Conservation (phyloP, 345 rosid species). For the Turnera subulata region DNA sequence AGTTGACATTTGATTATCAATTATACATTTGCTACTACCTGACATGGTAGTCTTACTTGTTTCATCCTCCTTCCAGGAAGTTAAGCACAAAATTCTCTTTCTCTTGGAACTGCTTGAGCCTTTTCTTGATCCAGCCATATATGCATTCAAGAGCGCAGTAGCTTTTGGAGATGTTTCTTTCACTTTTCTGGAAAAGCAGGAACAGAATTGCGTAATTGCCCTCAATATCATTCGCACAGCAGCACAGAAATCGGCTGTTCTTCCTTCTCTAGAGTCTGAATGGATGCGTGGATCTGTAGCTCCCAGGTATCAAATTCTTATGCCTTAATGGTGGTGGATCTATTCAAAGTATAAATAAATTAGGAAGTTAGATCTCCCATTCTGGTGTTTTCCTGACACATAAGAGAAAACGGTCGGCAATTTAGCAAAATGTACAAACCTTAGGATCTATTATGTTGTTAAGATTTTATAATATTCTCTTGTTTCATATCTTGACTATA, state of each 20-base stretch:
- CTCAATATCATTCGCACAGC: constrained; percentile 69
- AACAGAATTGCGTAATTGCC: constrained; percentile 49
- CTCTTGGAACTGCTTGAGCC: constrained; percentile 84
- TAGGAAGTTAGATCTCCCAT: too few relatives aligned
- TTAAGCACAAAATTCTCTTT: constrained; percentile 73
- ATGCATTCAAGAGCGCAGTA: constrained; percentile 45
- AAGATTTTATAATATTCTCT: neutral
- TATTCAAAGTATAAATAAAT: too few relatives aligned
- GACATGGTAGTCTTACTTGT: neutral
- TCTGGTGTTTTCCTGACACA: too few relatives aligned
- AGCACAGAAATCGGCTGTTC: constrained; percentile 63
- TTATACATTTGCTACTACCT: neutral
- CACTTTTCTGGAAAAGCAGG: constrained; percentile 49
- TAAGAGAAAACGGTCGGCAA: neutral
- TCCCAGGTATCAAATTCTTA: constrained; percentile 53
- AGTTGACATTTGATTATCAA: neutral
- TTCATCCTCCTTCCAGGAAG: constrained; percentile 48
- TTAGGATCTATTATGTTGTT: neutral
- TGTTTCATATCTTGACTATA: neutral
- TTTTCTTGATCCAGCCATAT: constrained; percentile 67
- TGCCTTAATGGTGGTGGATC: constrained; percentile 12
- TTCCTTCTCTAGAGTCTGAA: constrained; percentile 73
- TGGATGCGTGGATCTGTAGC: constrained; percentile 79
- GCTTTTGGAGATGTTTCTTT: constrained; percentile 55
- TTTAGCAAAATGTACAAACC: neutral